A percentile compares a stretch with the other conserved stretches of the same genome.
Conservation (phyloP, 345 rosid species). For the Linum trigynum region DNA sequence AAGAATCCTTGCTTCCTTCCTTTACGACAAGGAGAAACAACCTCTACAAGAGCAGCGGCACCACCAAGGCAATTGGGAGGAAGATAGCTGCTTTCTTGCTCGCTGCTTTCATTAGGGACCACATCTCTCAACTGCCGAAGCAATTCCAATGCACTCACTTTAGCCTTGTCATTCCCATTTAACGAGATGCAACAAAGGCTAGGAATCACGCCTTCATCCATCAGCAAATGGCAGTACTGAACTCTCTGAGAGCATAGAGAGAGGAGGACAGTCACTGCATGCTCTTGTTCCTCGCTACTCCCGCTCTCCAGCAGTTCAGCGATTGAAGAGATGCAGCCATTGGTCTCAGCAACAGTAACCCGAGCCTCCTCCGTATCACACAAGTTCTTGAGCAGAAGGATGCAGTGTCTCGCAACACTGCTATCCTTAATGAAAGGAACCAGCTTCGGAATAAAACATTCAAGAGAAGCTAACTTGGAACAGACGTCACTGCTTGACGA, state of each 20-base stretch:
- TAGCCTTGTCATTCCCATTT: conserved; percentile 62
- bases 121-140: conserved; percentile 54
- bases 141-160: conserved; percentile 49
- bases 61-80: conserved; percentile 5
- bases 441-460: conserved; percentile 40
- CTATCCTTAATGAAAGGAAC: conserved; percentile 41
- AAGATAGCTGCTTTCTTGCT: conserved; percentile 13
- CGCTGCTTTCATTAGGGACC: conserved; percentile 1
- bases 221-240: conserved; percentile 46
- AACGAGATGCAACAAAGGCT: conserved; percentile 36
- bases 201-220: conserved; percentile 57
- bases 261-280: conserved; percentile 26
- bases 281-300: conserved; percentile 56
- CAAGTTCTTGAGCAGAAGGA: conserved; percentile 41
- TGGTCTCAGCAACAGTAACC: conserved; percentile 46
- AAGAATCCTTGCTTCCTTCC: conserved; percentile 33
- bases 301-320: conserved; percentile 50
- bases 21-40: conserved; percentile 7
- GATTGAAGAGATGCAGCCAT: conserved; percentile 47
- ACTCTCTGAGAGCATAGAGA: conserved; percentile 31
- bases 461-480: conserved; percentile 32
- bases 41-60: conserved; percentile 7
- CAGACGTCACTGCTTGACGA: conserved; percentile 31
- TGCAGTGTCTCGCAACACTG: conserved; percentile 33
- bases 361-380: conserved; percentile 47